Conservation (phyloP, 2,329 filamentous ascomycete genomes). For the Alternaria hordeiaustralica region DNA sequence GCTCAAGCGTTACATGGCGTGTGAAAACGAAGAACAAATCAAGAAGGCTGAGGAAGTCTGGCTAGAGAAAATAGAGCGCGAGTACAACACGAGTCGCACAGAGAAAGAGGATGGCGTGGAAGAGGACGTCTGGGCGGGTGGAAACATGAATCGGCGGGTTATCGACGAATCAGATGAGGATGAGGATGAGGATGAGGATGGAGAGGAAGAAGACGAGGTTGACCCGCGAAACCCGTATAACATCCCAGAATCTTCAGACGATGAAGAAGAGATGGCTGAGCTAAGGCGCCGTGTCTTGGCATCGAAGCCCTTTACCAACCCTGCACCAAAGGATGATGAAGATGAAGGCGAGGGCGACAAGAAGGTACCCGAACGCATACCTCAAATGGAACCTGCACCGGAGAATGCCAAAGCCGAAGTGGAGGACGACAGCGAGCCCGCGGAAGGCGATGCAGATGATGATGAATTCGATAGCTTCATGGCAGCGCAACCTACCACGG, state of each 20-base stretch:
- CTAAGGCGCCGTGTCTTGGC: constrained; percentile 87
- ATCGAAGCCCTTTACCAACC: constrained; percentile 84
- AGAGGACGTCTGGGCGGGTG: constrained; percentile 86
- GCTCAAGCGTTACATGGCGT: constrained; percentile 83
- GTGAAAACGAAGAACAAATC: constrained; percentile 78
- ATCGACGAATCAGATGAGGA: constrained; percentile 48
- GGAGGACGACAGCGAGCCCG: constrained; percentile 71
- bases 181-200: constrained; percentile 57
- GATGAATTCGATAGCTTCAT: constrained; percentile 93
- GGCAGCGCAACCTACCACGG: constrained; percentile 86
- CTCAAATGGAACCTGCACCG: constrained; percentile 58
- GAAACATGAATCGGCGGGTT: constrained; percentile 78
- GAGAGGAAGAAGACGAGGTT: constrained; percentile 52
- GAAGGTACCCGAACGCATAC: constrained; percentile 69
- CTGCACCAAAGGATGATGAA: constrained; percentile 42
- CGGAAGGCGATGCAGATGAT: constrained; percentile 69
- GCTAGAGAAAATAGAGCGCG: constrained; percentile 87
- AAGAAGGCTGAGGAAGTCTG: constrained; percentile 86
- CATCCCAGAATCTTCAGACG: constrained; percentile 75
- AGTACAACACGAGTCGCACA: constrained; percentile 81
- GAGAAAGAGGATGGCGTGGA: constrained; percentile 62
- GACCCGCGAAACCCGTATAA: constrained; percentile 71
- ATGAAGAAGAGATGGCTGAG: constrained; percentile 92
- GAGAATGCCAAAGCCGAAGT: constrained; percentile 54
- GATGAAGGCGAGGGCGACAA: constrained; percentile 46